These are phyloP conservation scores for Ophiostoma populinum DNA, from an alignment of 2,329 filamentous ascomycete species.

Conservation along the genomic window DNA sequence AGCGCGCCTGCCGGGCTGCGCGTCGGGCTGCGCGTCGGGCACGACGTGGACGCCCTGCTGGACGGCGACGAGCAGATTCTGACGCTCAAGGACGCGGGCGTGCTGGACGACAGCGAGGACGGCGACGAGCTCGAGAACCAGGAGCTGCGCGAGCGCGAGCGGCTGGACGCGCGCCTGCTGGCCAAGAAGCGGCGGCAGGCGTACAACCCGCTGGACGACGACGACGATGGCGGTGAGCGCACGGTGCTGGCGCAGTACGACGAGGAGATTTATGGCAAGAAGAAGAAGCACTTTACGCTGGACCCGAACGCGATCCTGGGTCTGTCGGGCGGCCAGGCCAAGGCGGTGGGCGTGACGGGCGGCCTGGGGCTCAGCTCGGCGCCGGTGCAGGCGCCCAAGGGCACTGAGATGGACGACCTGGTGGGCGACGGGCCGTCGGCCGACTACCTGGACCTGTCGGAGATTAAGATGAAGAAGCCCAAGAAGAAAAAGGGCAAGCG, in stretches of 20 bases:
- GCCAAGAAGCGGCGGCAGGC: constrained; percentile 78
- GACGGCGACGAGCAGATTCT: constrained; percentile 77
- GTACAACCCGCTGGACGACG: constrained; percentile 61
- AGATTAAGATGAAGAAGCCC: constrained; percentile 85
- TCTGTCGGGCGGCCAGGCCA: constrained; percentile 31
- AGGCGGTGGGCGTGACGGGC: constrained; percentile 13
- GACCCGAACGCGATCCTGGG: constrained; percentile 57
- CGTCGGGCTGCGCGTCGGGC: constrained; percentile 63
- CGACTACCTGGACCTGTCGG: constrained; percentile 74
- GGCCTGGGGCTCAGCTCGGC: background rate
- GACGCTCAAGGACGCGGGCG: constrained; percentile 83
- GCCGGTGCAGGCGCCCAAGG: background rate
- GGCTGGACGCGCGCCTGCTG: constrained; percentile 57
- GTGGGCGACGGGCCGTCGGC: constrained; percentile 49
- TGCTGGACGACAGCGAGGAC: constrained; percentile 68
- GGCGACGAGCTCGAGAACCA: constrained; percentile 81
- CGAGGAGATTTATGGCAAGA: constrained; percentile 85
- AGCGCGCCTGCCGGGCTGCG: too few relatives aligned
- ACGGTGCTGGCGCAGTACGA: constrained; percentile 81
- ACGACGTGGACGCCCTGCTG: constrained; percentile 67
- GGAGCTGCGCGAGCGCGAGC: constrained; percentile 53
- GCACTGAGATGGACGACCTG: constrained; percentile 48
- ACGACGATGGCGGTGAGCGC: constrained; percentile 44
- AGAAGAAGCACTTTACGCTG: constrained; percentile 72
- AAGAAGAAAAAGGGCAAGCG: constrained; percentile 62